Evolutionary conservation across 192 early-diverging fungal genomes (phyloP), one percentile per base, ranked within the genome.

Genomic region (Coemansia sp.): DNA sequence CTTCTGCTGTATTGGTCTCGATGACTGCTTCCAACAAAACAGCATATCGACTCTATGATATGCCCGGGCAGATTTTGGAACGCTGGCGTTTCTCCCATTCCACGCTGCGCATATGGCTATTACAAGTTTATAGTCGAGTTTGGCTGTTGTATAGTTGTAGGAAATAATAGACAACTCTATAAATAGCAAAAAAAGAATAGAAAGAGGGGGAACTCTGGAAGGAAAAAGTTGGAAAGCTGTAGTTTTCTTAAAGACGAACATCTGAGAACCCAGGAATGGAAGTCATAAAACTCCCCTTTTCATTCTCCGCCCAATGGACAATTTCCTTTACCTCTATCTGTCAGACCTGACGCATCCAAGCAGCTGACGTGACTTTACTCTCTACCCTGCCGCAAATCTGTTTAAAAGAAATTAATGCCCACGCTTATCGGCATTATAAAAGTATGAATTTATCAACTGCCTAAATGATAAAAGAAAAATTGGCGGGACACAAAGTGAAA

Each of bases 11-110:
- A 55, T n/a, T 17, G 29, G 3, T 8, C 15, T 2, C 53, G 23
- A 12, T 55, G 23, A 29, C 27, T 55, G 25, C 27, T 29, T 22
- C 29, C 53, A 4, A 29, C 23, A 32, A 8, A 55, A n/a, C 3
- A 8, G 25, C 53, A 55, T 55, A 55, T 55, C 8, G 23, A 27
- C 27, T 55, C 53, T 55, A 55, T 55, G 9, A 55, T 55, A 55
- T 55, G 53, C 2, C 11, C 27, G 29, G 53, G 53, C 25, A 55
- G 12, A 25, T 25, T 55, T 15, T 55, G 53, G 24, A 55, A 55
- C 7, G 5, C 29, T n/a, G 11, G 5, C 7, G 3, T 7, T n/a
- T 22, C 25, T 4, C 7, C 15, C 53, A 55, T 55, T 32, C 6
- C 25, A 35, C 22, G 10, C 22, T 25, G 15, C 10, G 49, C 49